Conservation (phyloP, 23 red algal species). For the Gracilariopsis chorda region DNA sequence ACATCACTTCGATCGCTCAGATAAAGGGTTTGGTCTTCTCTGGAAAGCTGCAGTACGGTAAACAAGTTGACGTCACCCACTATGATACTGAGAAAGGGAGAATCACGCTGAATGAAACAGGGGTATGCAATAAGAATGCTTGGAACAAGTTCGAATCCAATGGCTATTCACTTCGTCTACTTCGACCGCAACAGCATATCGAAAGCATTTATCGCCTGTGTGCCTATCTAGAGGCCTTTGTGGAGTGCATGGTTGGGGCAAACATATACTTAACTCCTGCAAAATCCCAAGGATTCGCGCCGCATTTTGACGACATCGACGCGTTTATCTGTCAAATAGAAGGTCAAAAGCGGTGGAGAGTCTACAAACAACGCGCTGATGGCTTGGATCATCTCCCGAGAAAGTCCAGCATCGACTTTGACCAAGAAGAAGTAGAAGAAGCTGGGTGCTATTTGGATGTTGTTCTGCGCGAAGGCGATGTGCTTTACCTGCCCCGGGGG, state of each 20-base stretch:
- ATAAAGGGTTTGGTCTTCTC: background rate
- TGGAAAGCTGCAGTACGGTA: conserved; percentile 40
- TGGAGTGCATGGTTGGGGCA: conserved; percentile 64
- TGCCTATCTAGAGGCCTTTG: conserved; percentile 51
- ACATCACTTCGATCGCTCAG: background rate
- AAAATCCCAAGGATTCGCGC: conserved; percentile 66
- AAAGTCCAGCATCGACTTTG: conserved; percentile 56
- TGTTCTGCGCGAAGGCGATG: conserved; percentile 40
- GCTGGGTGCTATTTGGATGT: background rate
- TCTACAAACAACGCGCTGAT: conserved; percentile 49
- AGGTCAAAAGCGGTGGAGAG: conserved; percentile 62
- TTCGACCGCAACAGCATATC: conserved; percentile 58
- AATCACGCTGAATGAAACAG: background rate
- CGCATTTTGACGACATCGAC: conserved; percentile 82
- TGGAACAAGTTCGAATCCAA: conserved; percentile 42
- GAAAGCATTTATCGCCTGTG: conserved; percentile 39
- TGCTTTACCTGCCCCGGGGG: conserved; percentile 75
- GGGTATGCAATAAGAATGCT: background rate
- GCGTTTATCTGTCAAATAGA: conserved; percentile 71
- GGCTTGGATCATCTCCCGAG: conserved; percentile 58
- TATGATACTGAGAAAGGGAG: conserved; percentile 21
- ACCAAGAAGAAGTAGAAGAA: conserved; percentile 32
- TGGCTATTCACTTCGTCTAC: conserved; percentile 54
- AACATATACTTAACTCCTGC: conserved; percentile 75
- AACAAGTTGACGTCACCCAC: conserved; percentile 58